Percentiles rank a stretch among this genome's conserved stretches.
Conservation (phyloP, 306 rosid species). For the Argentina anserina region DNA sequence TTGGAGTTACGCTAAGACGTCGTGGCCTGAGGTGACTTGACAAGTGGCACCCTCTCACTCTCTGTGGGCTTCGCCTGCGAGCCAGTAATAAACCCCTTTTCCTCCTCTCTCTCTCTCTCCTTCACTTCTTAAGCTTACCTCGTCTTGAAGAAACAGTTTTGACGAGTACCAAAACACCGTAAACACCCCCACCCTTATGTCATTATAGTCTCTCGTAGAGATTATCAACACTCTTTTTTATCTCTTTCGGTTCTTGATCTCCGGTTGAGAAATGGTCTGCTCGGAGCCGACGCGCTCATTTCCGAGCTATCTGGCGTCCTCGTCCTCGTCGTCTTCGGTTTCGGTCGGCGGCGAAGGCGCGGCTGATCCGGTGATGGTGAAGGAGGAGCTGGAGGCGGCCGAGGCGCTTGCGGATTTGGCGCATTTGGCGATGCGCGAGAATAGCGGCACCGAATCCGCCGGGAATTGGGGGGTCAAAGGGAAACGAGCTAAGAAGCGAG, state of each 20-base stretch:
- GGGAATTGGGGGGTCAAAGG: conserved; percentile 38
- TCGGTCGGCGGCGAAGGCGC: conserved; percentile 15
- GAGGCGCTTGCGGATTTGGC: conserved; percentile 86
- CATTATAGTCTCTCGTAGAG: no score
- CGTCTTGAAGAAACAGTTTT: not conserved
- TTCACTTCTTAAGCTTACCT: not conserved
- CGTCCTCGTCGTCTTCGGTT: not conserved
- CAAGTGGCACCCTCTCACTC: conserved; percentile 50
- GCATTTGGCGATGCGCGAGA: conserved; percentile 50
- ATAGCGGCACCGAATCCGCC: conserved; percentile 18
- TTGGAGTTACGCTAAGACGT: conserved; percentile 30
- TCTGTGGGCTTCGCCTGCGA: conserved; percentile 23
- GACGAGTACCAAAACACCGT: not conserved
- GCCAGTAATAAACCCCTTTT: conserved; percentile 21
- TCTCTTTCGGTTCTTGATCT: not conserved
- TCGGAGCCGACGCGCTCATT: conserved; percentile 13
- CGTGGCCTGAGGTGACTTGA: conserved; percentile 43
- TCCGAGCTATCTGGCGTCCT: not conserved
- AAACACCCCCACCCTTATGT: no score
- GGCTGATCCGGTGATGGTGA: conserved; percentile 51
- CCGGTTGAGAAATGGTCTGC: conserved; percentile 24
- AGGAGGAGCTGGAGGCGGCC: conserved; percentile 87
- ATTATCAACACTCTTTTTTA: no score
- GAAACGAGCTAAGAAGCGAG: conserved; percentile 36
- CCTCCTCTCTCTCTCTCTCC: not conserved